Percentiles rank a stretch among this genome's conserved stretches.
Evolutionary conservation across 768 basidiomycete species (phyloP).

Genomic region (Gloeopeniophorella convolvens): DNA sequence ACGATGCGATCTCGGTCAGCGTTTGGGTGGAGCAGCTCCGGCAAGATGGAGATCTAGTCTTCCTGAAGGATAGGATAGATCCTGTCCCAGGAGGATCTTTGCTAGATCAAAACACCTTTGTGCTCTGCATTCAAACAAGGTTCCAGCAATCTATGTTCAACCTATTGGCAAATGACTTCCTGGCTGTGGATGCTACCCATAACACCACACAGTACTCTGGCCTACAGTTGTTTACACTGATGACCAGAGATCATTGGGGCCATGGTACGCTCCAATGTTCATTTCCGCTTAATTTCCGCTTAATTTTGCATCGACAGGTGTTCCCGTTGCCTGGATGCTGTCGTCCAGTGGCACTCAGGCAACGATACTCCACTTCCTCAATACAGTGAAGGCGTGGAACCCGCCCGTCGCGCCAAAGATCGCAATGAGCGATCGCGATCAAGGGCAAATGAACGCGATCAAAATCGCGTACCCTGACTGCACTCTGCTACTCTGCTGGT

Average conservation of each 20-base stretch:
- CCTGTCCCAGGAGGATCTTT: not conserved
- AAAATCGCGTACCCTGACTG: not conserved
- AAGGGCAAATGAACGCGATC: conserved; percentile 1
- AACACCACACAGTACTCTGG: not conserved
- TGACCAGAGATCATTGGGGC: not conserved
- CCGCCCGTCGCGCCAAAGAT: not conserved
- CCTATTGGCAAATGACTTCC: not conserved
- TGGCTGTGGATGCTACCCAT: too few species aligned
- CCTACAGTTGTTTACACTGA: not conserved
- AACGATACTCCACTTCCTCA: not conserved
- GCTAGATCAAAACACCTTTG: not conserved
- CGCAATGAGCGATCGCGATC: conserved; percentile 2
- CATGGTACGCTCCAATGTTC: not conserved
- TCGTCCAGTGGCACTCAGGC: not conserved
- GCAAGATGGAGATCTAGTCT: not conserved
- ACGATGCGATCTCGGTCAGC: not conserved
- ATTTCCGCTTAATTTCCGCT: too few species aligned
- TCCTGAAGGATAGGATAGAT: not conserved
- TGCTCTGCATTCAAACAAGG: not conserved
- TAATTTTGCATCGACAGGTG: not conserved
- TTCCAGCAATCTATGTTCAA: not conserved
- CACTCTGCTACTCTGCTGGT: not conserved
- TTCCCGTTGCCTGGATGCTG: too few species aligned
- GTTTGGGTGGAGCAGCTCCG: not conserved
- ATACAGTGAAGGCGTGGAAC: not conserved